phyloP scores from a whole-genome alignment of 495 filamentous ascomycete species.

The Tirmania nivea region DNA sequence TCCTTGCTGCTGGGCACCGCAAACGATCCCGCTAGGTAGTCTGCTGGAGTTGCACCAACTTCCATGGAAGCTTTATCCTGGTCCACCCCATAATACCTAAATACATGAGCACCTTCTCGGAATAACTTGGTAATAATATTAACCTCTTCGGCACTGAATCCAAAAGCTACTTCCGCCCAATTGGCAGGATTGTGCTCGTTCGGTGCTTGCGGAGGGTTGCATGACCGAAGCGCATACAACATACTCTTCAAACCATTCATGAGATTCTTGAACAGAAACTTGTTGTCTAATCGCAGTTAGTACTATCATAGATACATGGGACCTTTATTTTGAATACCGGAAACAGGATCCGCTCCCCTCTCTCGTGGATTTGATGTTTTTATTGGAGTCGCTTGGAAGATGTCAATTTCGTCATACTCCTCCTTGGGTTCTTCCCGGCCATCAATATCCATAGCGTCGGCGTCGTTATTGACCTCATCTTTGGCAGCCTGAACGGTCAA shows the following conservation, averaged over 20 bases:
- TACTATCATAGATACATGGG: not conserved
- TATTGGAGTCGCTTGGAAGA: constrained; percentile 88
- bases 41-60: constrained; percentile 38
- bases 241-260: constrained; percentile 93
- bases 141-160: constrained; percentile 94
- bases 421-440: constrained; percentile 31
- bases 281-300: constrained; percentile 42
- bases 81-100: constrained; percentile 84
- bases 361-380: constrained; percentile 87
- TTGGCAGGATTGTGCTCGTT: constrained; percentile 51
- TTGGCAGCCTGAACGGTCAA: constrained; percentile 40
- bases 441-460: constrained; percentile 56
- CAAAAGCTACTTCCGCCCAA: constrained; percentile 83
- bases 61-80: constrained; percentile 47
- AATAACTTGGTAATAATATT: constrained; percentile 92
- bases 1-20: constrained; percentile 81
- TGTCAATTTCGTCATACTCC: constrained; percentile 95
- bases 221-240: constrained; percentile 80
- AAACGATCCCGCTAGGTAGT: constrained; percentile 64
- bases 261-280: constrained; percentile 95
- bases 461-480: constrained; percentile 45
- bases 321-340: constrained; percentile 14
- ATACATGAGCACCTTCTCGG: constrained; percentile 84
- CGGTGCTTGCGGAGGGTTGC: constrained; percentile 63
- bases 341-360: constrained; percentile 74